Evolutionary conservation across 352 stramenopile genomes (phyloP).

Genomic region (Phytophthora quininea): DNA sequence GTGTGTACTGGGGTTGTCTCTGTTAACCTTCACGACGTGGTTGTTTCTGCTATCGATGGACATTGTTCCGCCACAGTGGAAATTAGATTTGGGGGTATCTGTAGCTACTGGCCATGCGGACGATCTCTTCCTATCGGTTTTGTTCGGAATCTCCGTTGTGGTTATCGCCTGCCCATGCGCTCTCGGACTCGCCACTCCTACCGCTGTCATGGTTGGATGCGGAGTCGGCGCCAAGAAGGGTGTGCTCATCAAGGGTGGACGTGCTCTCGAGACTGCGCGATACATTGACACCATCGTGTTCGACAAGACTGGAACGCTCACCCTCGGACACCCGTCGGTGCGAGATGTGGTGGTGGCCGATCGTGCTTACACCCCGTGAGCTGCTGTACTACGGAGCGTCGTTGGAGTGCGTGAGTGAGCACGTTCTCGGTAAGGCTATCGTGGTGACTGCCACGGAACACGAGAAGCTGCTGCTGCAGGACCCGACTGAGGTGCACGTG

Average conservation of each 20-base stretch:
- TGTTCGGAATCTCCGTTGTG: slow-evolving; percentile 90
- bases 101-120: slow-evolving; percentile 60
- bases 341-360: slow-evolving; percentile 80
- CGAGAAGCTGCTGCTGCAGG: slow-evolving; percentile 75
- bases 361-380: slow-evolving; percentile 62
- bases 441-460: slow-evolving; percentile 76
- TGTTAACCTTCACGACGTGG: slow-evolving; percentile 18
- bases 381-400: slow-evolving; percentile 83
- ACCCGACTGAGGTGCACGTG: slow-evolving; percentile 76
- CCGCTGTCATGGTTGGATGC: slow-evolving; percentile 89
- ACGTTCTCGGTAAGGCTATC: slow-evolving; percentile 86
- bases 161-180: slow-evolving; percentile 90
- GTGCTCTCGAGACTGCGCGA: slow-evolving; percentile 77
- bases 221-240: slow-evolving; percentile 86
- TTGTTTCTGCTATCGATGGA: slow-evolving; percentile 12
- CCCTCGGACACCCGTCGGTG: slow-evolving; percentile 78
- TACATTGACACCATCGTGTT: slow-evolving; percentile 92
- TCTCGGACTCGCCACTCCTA: slow-evolving; percentile 83
- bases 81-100: slow-evolving; percentile 21
- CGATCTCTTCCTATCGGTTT: slow-evolving; percentile 67
- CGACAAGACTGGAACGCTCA: slow-evolving; percentile 95
- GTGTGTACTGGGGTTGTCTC: slow-evolving; percentile 18
- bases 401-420: slow-evolving; percentile 85
- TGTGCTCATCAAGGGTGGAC: slow-evolving; percentile 90
- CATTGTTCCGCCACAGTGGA: slow-evolving; percentile 13